Conservation (phyloP, 2,329 filamentous ascomycete genomes). For the Phyllosticta capitalensis region DNA sequence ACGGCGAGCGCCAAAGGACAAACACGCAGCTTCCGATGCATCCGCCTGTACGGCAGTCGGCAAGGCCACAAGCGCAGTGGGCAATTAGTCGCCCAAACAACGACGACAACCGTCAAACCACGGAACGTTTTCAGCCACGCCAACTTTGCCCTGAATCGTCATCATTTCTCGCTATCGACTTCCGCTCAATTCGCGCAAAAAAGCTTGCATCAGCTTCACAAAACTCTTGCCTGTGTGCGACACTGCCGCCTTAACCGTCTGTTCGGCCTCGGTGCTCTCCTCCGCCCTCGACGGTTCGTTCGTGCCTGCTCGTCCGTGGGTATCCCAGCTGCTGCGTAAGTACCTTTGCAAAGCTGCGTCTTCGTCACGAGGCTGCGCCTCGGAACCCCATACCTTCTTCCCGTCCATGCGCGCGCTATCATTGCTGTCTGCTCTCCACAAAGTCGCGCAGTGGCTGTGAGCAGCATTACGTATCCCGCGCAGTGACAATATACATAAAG, state of each 20-base stretch:
- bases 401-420: not conserved
- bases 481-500: not conserved
- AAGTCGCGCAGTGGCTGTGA: not conserved
- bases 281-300: not conserved
- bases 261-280: too few species aligned
- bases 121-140: too few species aligned
- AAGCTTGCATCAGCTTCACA: too few species aligned
- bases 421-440: not conserved
- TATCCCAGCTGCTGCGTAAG: not conserved
- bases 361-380: not conserved
- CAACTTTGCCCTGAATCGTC: not conserved
- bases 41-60: not conserved
- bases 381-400: not conserved
- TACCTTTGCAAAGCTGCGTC: not conserved
- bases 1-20: not conserved
- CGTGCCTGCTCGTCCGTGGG: not conserved
- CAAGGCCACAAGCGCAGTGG: not conserved
- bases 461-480: not conserved
- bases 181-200: not conserved
- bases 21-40: not conserved
- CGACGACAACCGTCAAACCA: not conserved
- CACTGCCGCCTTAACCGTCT: not conserved
- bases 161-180: not conserved
- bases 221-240: too few species aligned
- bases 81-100: not conserved